Conservation (phyloP, 2,329 filamentous ascomycete species). For the Aspergillus bombycis region DNA sequence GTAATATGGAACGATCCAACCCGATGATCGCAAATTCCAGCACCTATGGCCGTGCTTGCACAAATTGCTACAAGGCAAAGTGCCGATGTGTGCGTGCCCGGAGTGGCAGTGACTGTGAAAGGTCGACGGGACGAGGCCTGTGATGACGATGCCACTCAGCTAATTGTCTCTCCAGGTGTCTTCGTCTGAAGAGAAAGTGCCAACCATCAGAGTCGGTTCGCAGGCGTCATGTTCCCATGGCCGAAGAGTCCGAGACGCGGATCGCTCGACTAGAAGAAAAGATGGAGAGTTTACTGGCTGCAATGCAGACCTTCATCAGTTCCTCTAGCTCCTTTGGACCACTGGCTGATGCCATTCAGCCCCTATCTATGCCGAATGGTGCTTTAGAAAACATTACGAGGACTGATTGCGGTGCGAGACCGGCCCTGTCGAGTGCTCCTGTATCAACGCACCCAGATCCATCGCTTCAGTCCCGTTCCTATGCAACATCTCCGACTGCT, state of each 20-base stretch:
- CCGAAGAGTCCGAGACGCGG: slow-evolving; percentile 32
- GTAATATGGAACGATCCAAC: slow-evolving; percentile 20
- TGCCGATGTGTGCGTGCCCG: slow-evolving; percentile 30
- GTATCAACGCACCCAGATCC: slow-evolving; percentile 10
- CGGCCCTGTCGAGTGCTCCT: slow-evolving; percentile 1
- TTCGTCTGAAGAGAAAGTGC: slow-evolving; percentile 41
- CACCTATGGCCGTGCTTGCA: slow-evolving; percentile 34
- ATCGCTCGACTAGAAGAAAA: slow-evolving; percentile 42
- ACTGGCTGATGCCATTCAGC: too few relatives aligned
- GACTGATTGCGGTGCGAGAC: slow-evolving; percentile 6
- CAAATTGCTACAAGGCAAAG: slow-evolving; percentile 36
- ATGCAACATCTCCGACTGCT: not conserved
- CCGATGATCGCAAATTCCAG: slow-evolving; percentile 15
- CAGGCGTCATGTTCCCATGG: slow-evolving; percentile 29
- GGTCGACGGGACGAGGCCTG: slow-evolving; percentile 16
- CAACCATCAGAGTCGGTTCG: slow-evolving; percentile 39
- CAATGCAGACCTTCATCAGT: slow-evolving; percentile 31
- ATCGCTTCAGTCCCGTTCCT: not conserved
- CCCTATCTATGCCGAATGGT: not conserved
- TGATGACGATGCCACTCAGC: not conserved
- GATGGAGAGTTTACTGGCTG: slow-evolving; percentile 36
- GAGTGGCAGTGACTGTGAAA: slow-evolving; percentile 28
- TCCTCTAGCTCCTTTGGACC: not conserved
- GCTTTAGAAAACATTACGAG: slow-evolving; percentile 1
- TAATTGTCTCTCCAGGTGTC: slow-evolving; percentile 30